Evolutionary conservation across 1,139 yeast species (phyloP).

Genomic region (Petasospora rhodanensis): DNA sequence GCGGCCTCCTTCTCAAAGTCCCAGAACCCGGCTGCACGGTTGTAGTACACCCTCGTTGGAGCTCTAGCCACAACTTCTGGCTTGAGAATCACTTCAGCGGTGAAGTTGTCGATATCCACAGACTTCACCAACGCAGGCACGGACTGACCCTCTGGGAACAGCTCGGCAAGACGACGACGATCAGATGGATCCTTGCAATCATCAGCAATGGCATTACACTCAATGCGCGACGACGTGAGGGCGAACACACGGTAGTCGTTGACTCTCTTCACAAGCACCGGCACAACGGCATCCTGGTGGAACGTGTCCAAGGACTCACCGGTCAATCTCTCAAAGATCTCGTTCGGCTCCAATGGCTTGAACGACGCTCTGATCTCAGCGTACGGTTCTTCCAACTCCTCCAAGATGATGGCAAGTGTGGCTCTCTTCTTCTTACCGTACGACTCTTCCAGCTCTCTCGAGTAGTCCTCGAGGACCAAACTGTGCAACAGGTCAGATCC

Average conservation of each 20-base stretch:
- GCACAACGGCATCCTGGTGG: conserved; percentile 67
- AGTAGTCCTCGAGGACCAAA: conserved; percentile 84
- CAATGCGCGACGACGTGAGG: conserved; percentile 70
- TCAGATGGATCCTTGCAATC: conserved; percentile 32
- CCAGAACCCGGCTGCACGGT: conserved; percentile 71
- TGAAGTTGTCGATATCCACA: conserved; percentile 67
- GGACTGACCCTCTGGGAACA: conserved; percentile 66
- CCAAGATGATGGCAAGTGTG: conserved; percentile 81
- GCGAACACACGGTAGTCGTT: conserved; percentile 49
- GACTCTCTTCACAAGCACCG: conserved; percentile 61
- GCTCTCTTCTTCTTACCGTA: conserved; percentile 76
- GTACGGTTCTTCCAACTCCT: conserved; percentile 81
- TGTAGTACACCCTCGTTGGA: conserved; percentile 39
- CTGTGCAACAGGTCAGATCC: conserved; percentile 84
- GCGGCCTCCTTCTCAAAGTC: conserved; percentile 70
- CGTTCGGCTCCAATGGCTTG: conserved; percentile 61
- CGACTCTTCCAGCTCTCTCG: conserved; percentile 80
- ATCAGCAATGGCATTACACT: conserved; percentile 51
- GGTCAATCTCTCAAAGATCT: conserved; percentile 83
- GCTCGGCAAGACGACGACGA: conserved; percentile 10
- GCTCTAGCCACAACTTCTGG: conserved; percentile 65
- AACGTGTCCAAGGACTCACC: conserved; percentile 77
- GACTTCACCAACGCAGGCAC: conserved; percentile 75
- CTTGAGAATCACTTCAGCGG: conserved; percentile 68
- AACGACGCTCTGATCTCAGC: conserved; percentile 78